Evolutionary conservation across 2,329 filamentous ascomycete genomes (phyloP), one percentile per base, ranked within the genome.

Genomic region (Xylaria sp.): DNA sequence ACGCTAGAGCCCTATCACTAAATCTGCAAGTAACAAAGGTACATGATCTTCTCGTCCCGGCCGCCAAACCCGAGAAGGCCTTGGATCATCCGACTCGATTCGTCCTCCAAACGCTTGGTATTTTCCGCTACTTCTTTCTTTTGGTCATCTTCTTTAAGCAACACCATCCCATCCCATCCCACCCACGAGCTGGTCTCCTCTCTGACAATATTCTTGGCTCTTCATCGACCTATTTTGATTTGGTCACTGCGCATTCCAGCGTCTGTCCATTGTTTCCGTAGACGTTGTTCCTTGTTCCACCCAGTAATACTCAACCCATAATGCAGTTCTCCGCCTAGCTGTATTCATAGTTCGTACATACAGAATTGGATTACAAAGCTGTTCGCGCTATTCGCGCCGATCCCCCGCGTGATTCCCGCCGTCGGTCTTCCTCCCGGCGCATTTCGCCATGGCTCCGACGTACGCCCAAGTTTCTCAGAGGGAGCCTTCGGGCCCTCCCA

Each of bases 361-460:
- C 26, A 62, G n/a, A 31, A 5, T 56, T 23, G 26, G 46, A 62
- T 20, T 42, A 59, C 46, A 58, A 36, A 46, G 64, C 53, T 31
- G 33, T 54, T 62, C 40, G 49, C 42, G 17, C 20, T 10, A 20
- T 42, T n/a, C 26, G 13, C 53, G 31, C 42, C 54, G 3, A 36
- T 28, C 23, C 42, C 23, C 36, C 26, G 36, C 49, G 28, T 28
- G 33, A 17, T 65, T 33, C 33, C 36, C 17, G 38, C 13, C 49
- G 48, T 51, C 61, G 26, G 9, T 62, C 15, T 53, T 23, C 40
- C 33, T 38, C 15, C 42, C 65, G 67, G 65, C 67, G 69, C 68
- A 65, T 40, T 66, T 54, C 59, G 69, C 63, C 65, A 89, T 89
- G 87, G 85, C 86, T 63, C 85, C 86, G 36, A 71, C 82, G 66